These are phyloP conservation scores for Yamadazyma sp. DNA, from an alignment of 1,139 yeast species.

Conservation along the genomic window DNA sequence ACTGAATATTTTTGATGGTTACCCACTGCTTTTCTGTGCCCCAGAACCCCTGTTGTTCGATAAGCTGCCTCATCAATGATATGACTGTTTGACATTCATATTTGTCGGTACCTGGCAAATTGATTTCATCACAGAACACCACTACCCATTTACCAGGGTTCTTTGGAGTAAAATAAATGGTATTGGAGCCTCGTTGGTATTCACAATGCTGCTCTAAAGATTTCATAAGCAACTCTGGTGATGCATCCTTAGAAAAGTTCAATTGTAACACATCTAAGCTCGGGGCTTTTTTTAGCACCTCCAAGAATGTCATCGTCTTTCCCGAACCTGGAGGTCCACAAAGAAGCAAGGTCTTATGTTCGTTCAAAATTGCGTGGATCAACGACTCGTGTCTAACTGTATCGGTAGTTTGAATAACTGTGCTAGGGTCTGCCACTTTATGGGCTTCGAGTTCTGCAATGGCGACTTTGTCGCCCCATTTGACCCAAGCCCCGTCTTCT, in stretches of 20 bases:
- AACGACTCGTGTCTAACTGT: slow-evolving; percentile 68
- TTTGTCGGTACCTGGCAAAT: slow-evolving; percentile 72
- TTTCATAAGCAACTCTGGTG: slow-evolving; percentile 59
- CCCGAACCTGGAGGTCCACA: slow-evolving; percentile 99
- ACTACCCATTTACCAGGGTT: slow-evolving; percentile 72
- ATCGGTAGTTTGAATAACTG: slow-evolving; percentile 78
- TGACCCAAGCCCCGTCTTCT: slow-evolving; percentile 50
- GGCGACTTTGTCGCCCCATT: slow-evolving; percentile 47
- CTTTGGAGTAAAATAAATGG: slow-evolving; percentile 58
- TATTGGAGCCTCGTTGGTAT: slow-evolving; percentile 54
- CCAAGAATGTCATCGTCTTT: slow-evolving; percentile 85
- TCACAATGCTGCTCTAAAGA: slow-evolving; percentile 74
- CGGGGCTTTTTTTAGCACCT: slow-evolving; percentile 61
- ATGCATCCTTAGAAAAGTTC: slow-evolving; percentile 83
- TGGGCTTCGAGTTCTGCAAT: slow-evolving; percentile 57
- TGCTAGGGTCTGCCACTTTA: slow-evolving; percentile 59
- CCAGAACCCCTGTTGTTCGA: slow-evolving; percentile 83
- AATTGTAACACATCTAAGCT: slow-evolving; percentile 63
- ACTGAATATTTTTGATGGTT: slow-evolving; percentile 59
- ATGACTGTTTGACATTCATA: slow-evolving; percentile 78
- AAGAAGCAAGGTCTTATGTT: slow-evolving; percentile 62
- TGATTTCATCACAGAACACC: slow-evolving; percentile 89
- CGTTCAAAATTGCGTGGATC: slow-evolving; percentile 56
- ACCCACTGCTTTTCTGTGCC: slow-evolving; percentile 65
- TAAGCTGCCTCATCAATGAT: slow-evolving; percentile 72